Percentiles rank a stretch among this genome's conserved stretches.
phyloP scores from a whole-genome alignment of 1,139 yeast species.

The Yarrowia galli region DNA sequence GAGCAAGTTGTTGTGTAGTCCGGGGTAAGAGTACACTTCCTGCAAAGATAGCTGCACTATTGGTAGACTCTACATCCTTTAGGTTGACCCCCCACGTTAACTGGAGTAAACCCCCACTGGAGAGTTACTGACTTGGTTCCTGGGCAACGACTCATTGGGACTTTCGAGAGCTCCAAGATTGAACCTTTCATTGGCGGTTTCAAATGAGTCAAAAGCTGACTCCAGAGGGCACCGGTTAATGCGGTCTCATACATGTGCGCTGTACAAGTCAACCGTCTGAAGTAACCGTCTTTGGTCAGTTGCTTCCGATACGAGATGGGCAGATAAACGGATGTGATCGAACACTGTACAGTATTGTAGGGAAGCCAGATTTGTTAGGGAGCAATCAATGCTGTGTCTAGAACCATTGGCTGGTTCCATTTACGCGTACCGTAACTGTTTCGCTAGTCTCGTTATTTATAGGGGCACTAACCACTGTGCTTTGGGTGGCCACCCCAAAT shows the following conservation, averaged over 20 bases:
- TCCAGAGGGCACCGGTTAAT: neutral
- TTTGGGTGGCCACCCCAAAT: neutral
- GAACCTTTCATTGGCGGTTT: conserved; percentile 8
- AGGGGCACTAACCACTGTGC: no score
- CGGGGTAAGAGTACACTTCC: neutral
- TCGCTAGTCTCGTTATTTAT: neutral
- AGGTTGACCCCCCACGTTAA: conserved; percentile 25
- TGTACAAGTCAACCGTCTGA: no score
- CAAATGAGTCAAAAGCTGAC: conserved; percentile 18
- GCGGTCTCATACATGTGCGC: no score
- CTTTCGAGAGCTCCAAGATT: neutral
- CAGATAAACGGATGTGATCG: neutral
- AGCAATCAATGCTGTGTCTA: no score
- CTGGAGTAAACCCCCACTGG: neutral
- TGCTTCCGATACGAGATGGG: neutral
- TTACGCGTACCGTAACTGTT: neutral
- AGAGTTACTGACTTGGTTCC: no score
- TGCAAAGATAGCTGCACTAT: neutral
- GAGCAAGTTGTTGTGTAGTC: neutral
- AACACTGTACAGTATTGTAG: no score
- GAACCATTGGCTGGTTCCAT: no score
- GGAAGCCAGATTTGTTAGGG: no score
- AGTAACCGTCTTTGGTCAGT: neutral
- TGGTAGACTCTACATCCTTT: neutral
- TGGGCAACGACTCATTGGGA: neutral